Percentiles rank a stretch among this genome's conserved stretches.
These are phyloP conservation scores for Cochlearia excelsa DNA, from an alignment of 345 rosid species.

Conservation along the genomic window DNA sequence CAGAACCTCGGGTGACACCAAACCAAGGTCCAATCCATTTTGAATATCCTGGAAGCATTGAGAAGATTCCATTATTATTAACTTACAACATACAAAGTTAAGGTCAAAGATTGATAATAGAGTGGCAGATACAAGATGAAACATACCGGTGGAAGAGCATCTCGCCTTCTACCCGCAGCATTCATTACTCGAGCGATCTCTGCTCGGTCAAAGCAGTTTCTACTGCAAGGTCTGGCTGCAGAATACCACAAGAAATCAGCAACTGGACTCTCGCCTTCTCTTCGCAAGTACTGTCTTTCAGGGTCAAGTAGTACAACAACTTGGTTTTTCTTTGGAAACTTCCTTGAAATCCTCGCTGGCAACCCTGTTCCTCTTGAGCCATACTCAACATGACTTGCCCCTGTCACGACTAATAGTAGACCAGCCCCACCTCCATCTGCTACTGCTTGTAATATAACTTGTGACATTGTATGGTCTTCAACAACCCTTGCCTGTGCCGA, in stretches of 20 bases:
- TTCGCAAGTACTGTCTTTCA: constrained; percentile 74
- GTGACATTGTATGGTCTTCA: constrained; percentile 84
- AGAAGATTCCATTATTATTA: constrained; percentile 9
- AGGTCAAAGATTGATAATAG: constrained; percentile 34
- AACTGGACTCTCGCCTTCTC: constrained; percentile 88
- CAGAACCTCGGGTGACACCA: constrained; percentile 90
- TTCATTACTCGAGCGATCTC: constrained; percentile 98
- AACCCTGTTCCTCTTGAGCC: constrained; percentile 85
- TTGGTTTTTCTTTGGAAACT: constrained; percentile 83
- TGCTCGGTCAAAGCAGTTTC: constrained; percentile 96
- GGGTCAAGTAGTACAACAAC: constrained; percentile 82
- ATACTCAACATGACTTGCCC: constrained; percentile 74
- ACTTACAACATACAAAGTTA: constrained; percentile 2
- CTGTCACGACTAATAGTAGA: constrained; percentile 75
- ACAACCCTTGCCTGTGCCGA: constrained; percentile 85
- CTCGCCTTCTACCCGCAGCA: constrained; percentile 91
- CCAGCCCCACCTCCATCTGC: constrained; percentile 55
- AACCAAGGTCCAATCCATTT: constrained; percentile 86
- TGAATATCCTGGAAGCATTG: constrained; percentile 73
- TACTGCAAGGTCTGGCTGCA: constrained; percentile 89
- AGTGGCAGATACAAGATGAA: constrained; percentile 13
- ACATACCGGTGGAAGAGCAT: constrained; percentile 83
- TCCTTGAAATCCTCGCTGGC: constrained; percentile 85
- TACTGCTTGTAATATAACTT: constrained; percentile 60
- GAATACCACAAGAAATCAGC: constrained; percentile 97